Conservation (phyloP, 2,329 filamentous ascomycete genomes). For the Microdochium bolleyi region DNA sequence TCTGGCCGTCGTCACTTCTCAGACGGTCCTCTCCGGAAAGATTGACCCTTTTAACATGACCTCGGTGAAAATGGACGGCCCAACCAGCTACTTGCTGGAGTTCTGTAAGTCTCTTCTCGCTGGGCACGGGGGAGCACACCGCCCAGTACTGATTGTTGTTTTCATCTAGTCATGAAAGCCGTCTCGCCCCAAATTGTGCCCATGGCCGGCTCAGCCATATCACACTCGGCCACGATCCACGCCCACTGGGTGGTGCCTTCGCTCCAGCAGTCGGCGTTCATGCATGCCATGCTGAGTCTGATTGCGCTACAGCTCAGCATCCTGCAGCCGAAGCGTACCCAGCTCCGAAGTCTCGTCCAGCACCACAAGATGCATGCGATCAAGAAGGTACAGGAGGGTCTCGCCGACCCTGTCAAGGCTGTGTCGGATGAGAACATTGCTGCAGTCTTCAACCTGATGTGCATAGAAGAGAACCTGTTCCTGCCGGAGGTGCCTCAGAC, state of each 20-base stretch:
- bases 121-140: background rate
- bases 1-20: background rate
- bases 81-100: background rate
- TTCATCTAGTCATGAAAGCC: background rate
- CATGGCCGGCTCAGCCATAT: background rate
- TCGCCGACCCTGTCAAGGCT: background rate
- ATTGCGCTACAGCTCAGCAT: constrained; percentile 1
- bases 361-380: background rate
- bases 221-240: background rate
- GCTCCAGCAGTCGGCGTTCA: background rate
- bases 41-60: background rate
- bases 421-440: constrained; percentile 1
- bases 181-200: constrained; percentile 1
- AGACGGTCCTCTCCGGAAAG: background rate
- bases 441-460: constrained; percentile 1
- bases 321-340: background rate
- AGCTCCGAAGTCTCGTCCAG: background rate
- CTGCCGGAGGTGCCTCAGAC: background rate
- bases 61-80: background rate
- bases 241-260: background rate
- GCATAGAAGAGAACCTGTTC: constrained; percentile 1
- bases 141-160: background rate
- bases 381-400: background rate
- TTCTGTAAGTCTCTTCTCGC: background rate
- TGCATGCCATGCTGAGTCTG: background rate